A percentile compares a stretch with the other conserved stretches of the same genome.
phyloP scores from a whole-genome alignment of 805 yeast genomes.

The Diddensiella transvaalensis region DNA sequence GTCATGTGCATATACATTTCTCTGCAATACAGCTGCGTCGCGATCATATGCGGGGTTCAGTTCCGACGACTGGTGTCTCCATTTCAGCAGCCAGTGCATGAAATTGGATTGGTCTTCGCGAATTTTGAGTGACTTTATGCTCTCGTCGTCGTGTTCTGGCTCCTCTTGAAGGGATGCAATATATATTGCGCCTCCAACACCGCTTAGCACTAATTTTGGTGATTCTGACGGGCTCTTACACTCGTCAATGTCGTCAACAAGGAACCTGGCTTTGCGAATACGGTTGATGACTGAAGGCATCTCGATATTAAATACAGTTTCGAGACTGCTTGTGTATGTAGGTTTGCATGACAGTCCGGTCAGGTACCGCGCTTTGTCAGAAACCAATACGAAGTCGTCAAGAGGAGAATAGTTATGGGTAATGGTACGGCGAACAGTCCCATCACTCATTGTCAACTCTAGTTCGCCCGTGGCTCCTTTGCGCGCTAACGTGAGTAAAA shows the following conservation, averaged over 20 bases:
- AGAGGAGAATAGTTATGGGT: constrained; percentile 1
- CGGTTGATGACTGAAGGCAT: constrained; percentile 11
- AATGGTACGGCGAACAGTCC: not conserved
- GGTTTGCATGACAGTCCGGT: constrained; percentile 1
- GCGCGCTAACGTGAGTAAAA: constrained; percentile 4
- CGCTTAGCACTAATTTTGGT: not conserved
- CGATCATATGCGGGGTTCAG: too few relatives aligned
- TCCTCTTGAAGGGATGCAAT: too few relatives aligned
- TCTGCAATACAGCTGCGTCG: not conserved
- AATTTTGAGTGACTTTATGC: too few relatives aligned
- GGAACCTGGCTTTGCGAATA: constrained; percentile 2
- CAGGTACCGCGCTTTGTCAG: constrained; percentile 12
- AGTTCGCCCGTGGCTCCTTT: not conserved
- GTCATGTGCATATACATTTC: not conserved
- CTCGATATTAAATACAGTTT: constrained; percentile 4
- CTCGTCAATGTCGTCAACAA: not conserved
- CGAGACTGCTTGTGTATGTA: not conserved
- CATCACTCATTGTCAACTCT: not conserved
- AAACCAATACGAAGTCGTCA: constrained; percentile 5
- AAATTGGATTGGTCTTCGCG: not conserved
- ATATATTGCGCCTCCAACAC: not conserved
- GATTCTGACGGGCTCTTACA: not conserved
- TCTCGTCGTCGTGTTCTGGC: too few relatives aligned
- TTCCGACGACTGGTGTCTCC: not conserved
- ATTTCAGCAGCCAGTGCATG: not conserved